Evolutionary conservation across 129 eudicot genomes (phyloP).

Genomic region (Chrysanthemum makinoi): DNA sequence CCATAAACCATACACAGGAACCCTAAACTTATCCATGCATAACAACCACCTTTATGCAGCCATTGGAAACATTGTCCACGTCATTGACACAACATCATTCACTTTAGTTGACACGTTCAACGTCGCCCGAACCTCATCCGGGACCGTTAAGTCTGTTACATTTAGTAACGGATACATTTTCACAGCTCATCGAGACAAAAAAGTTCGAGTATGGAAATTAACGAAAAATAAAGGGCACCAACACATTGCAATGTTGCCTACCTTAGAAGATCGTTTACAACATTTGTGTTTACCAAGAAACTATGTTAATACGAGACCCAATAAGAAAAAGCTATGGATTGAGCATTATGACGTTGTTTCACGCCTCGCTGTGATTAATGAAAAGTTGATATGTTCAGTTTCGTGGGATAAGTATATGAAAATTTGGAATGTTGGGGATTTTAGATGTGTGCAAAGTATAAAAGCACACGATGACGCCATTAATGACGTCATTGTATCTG

Average conservation of each 20-base stretch:
- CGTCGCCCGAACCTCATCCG: conserved; percentile 32
- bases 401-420: conserved; percentile 81
- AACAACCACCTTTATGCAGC: conserved; percentile 53
- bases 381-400: conserved; percentile 44
- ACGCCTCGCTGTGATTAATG: conserved; percentile 37
- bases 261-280: conserved; percentile 51
- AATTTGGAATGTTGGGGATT: conserved; percentile 41
- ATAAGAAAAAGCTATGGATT: conserved; percentile 62
- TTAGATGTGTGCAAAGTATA: conserved; percentile 54
- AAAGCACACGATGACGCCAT: conserved; percentile 83
- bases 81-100: conserved; percentile 32
- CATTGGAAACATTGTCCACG: conserved; percentile 44
- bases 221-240: conserved; percentile 38
- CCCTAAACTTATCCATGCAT: conserved; percentile 22
- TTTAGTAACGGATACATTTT: conserved; percentile 45
- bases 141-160: conserved; percentile 54
- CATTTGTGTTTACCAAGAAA: conserved; percentile 52
- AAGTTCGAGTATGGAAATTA: conserved; percentile 64
- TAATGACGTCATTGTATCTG: conserved; percentile 50
- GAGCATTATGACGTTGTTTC: conserved; percentile 90
- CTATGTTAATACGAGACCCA: conserved; percentile 65
- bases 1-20: background rate
- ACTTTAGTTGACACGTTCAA: conserved; percentile 38
- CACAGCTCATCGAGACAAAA: conserved; percentile 76
- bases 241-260: conserved; percentile 60